These are phyloP conservation scores for Penicillium nordicum DNA, from an alignment of 2,329 filamentous ascomycete species.

Conservation along the genomic window DNA sequence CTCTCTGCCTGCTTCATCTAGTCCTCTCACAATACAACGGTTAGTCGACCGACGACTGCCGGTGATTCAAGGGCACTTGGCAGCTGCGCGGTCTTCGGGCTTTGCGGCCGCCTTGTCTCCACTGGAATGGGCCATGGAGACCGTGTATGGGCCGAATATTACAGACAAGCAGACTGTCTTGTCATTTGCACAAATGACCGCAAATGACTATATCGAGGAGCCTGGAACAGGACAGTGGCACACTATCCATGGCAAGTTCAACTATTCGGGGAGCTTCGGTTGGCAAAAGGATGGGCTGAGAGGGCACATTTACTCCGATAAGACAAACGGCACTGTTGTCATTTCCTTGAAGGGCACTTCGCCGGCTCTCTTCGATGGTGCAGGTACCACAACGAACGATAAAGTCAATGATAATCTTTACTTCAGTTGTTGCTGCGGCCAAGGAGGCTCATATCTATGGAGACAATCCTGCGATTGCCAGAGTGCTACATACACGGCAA, in stretches of 20 bases:
- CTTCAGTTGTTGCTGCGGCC: conserved; percentile 95
- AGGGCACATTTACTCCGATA: conserved; percentile 88
- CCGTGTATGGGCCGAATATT: conserved; percentile 73
- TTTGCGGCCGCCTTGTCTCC: conserved; percentile 65
- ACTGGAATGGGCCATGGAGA: conserved; percentile 78
- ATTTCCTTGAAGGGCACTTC: conserved; percentile 92
- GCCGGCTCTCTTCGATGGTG: conserved; percentile 89
- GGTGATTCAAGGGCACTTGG: conserved; percentile 74
- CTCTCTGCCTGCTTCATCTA: conserved; percentile 61
- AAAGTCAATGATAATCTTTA: conserved; percentile 98
- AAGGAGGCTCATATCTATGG: conserved; percentile 87
- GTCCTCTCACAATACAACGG: conserved; percentile 69
- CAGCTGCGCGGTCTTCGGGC: conserved; percentile 66
- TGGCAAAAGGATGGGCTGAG: conserved; percentile 87
- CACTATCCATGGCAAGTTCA: conserved; percentile 74
- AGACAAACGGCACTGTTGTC: conserved; percentile 79
- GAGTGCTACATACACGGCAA: conserved; percentile 81
- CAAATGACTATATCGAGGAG: conserved; percentile 79
- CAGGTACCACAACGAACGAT: conserved; percentile 93
- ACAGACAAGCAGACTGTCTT: conserved; percentile 82
- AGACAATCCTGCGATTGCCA: conserved; percentile 92
- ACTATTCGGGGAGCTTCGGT: conserved; percentile 83
- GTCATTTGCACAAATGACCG: conserved; percentile 80
- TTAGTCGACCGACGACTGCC: conserved; percentile 73
- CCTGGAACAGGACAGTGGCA: conserved; percentile 75